Evolutionary conservation across 148 eudicot species (phyloP), one percentile per base, ranked within the genome.

Genomic region (Spergularia bocconei): DNA sequence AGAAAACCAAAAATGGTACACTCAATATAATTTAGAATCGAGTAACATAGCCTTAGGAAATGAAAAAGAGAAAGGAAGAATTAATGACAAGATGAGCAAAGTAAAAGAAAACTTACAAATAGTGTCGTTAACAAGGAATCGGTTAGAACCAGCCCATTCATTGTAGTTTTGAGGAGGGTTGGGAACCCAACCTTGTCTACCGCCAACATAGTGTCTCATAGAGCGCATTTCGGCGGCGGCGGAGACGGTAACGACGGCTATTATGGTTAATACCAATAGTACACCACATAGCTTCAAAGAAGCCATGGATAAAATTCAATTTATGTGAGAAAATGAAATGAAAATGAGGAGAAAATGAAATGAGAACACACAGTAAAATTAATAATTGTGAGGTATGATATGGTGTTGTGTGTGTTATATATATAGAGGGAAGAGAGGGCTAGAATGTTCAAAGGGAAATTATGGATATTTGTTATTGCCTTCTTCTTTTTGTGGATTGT

Each of bases 51-150:
- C 36, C 36, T 29, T 29, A 29, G 36, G 36, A 29, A 29, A 29
- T 29, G 36, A 1, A 29, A 29, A 2, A 29, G 36, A 29, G 36
- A 29, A 29, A 29, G 36, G 36, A 29, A 29, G 36, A 29, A 29
- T 29, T 29, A 29, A 29, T 29, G 3, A 25, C 8, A n/a, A 57
- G 10, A n/a, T 21, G 1, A 33, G 0, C 17, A 13, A 8, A 12
- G 16, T 12, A 0, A 29, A 29, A 7, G 12, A 50, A 12, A 11
- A 79, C 89, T 77, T 84, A 89, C 93, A 74, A 11, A 89, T 77
- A 53, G 91, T 81, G 76, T 91, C 93, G 63, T 89, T 84, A 59
- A 91, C 84, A 51, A 77, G 81, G 74, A 91, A 91, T 15, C 93
- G 73, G 70, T 79, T 15, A 47, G 85, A 74, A 11, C 63, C 71